These are phyloP conservation scores for Pestalotiopsis sp. DNA, from an alignment of 2,329 filamentous ascomycete species.

Conservation along the genomic window DNA sequence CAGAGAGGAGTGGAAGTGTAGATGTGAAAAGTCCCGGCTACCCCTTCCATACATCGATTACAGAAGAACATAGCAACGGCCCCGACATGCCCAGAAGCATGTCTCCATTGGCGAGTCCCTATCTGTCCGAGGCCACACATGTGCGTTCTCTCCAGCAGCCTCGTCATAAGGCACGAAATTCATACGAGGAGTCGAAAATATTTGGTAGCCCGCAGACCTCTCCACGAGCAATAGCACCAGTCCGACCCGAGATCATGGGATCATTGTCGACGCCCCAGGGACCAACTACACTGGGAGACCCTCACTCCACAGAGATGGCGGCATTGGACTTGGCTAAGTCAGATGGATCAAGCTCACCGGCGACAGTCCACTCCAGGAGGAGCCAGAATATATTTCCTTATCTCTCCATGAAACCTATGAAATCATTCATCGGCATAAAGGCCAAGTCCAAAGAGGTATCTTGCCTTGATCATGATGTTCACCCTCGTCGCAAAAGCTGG, in stretches of 20 bases:
- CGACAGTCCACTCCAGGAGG: background rate
- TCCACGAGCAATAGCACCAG: background rate
- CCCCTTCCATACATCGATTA: slow-evolving; percentile 18
- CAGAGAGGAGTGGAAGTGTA: slow-evolving; percentile 9
- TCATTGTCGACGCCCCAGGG: background rate
- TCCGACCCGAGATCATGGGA: background rate
- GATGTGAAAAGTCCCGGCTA: slow-evolving; percentile 1
- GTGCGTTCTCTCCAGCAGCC: slow-evolving; percentile 48
- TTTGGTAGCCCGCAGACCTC: background rate
- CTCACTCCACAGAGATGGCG: background rate
- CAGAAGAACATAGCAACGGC: slow-evolving; percentile 9
- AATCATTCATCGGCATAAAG: slow-evolving; percentile 10
- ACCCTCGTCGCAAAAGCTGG: background rate
- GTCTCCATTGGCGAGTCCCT: slow-evolving; percentile 34
- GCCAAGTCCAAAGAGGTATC: slow-evolving; percentile 9
- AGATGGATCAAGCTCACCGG: background rate
- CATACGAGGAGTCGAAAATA: background rate
- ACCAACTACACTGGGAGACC: background rate
- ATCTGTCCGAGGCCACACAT: slow-evolving; percentile 50
- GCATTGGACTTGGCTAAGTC: background rate
- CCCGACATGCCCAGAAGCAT: background rate
- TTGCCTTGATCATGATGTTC: background rate
- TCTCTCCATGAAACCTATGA: background rate
- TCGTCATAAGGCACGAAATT: slow-evolving; percentile 20
- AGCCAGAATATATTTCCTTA: background rate